Percentiles rank a stretch among this genome's conserved stretches.
Evolutionary conservation across 1,284 basidiomycete genomes (phyloP).

Genomic region (Cutaneotrichosporon curvatum): DNA sequence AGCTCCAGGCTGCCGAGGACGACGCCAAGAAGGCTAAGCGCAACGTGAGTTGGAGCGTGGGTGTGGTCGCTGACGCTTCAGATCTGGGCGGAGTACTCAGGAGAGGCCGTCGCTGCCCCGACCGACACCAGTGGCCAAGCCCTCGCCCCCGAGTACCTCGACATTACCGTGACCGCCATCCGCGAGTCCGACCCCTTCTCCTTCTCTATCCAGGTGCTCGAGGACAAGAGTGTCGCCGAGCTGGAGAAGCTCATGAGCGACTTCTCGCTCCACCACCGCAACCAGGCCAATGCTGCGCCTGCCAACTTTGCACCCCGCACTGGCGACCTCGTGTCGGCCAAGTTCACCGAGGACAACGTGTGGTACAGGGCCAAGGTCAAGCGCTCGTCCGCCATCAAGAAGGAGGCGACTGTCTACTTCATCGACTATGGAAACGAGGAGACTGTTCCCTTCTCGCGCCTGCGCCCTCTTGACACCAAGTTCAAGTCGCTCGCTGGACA

Average conservation of each 20-base stretch:
- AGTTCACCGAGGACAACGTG: conserved; percentile 60
- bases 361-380: conserved; percentile 93
- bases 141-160: conserved; percentile 74
- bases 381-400: conserved; percentile 70
- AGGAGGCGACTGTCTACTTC: conserved; percentile 49
- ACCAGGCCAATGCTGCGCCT: conserved; percentile 52
- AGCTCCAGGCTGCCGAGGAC: conserved; percentile 76
- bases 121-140: conserved; percentile 50
- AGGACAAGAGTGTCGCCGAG: conserved; percentile 75
- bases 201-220: conserved; percentile 85
- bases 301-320: conserved; percentile 65
- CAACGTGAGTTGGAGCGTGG: conserved; percentile 54
- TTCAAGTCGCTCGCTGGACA: conserved; percentile 76
- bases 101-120: conserved; percentile 53
- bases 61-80: conserved; percentile 34
- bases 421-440: conserved; percentile 71
- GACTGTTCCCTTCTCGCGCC: conserved; percentile 59
- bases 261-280: conserved; percentile 75
- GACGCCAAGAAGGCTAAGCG: conserved; percentile 69
- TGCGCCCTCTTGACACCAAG: conserved; percentile 74
- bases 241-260: conserved; percentile 91
- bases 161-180: conserved; percentile 85
- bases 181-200: conserved; percentile 66
- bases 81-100: conserved; percentile 79
- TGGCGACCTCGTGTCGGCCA: conserved; percentile 80